Evolutionary conservation across 768 basidiomycete species (phyloP).

Genomic region (Tephrocybe sp.): DNA sequence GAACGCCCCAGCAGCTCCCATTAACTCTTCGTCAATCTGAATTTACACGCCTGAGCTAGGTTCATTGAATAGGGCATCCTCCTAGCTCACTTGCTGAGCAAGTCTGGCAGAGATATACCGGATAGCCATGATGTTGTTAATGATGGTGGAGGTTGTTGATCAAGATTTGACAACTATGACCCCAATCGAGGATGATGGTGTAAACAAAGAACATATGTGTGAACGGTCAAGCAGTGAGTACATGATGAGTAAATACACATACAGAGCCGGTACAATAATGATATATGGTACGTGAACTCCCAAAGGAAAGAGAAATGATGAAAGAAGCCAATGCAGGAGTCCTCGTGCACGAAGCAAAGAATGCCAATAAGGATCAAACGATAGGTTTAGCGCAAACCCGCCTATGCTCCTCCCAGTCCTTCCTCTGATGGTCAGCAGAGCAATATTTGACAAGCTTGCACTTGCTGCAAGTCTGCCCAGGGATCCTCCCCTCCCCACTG

Average conservation of each 20-base stretch:
- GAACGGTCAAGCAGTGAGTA: neutral
- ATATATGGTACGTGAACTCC: neutral
- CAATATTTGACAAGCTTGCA: constrained; percentile 81
- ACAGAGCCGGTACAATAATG: constrained; percentile 8
- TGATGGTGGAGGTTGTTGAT: constrained; percentile 29
- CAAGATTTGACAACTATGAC: neutral
- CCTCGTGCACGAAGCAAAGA: neutral
- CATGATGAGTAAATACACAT: neutral
- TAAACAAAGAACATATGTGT: neutral
- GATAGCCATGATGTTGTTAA: constrained; percentile 57
- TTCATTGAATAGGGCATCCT: neutral
- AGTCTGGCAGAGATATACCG: constrained; percentile 70
- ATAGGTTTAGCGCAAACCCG: constrained; percentile 54
- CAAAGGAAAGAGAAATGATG: neutral
- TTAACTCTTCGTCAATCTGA: constrained; percentile 95
- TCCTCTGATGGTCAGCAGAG: constrained; percentile 69
- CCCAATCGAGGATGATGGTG: too few species aligned
- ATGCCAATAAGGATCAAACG: neutral
- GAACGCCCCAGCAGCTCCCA: constrained; percentile 87
- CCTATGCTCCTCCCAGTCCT: constrained; percentile 79
- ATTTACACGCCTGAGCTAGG: neutral
- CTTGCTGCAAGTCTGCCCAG: constrained; percentile 70
- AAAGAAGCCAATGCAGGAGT: neutral
- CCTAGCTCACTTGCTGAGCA: constrained; percentile 68
- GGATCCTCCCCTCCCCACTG: constrained; percentile 24